Evolutionary conservation across 345 rosid species (phyloP).

Genomic region (Atalantia buxifolia): DNA sequence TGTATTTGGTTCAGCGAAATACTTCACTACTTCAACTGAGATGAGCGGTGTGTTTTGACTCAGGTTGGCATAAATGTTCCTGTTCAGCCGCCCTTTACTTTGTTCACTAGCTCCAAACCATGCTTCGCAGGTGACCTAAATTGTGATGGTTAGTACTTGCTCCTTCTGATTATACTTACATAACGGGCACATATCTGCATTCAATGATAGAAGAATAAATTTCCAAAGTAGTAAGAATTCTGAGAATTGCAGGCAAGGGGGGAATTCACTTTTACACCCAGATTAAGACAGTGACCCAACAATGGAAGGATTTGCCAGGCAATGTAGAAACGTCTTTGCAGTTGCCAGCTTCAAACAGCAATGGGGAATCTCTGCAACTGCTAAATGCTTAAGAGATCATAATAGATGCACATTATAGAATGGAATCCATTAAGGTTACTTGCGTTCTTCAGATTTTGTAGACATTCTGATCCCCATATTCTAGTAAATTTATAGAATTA

Average conservation of each 20-base stretch:
- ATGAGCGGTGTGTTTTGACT: not conserved
- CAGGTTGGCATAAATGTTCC: slow-evolving; percentile 98
- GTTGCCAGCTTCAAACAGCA: slow-evolving; percentile 18
- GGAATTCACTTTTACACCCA: slow-evolving; percentile 93
- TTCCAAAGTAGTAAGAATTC: slow-evolving; percentile 3
- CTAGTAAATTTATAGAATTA: not conserved
- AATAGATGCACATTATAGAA: too few relatives aligned
- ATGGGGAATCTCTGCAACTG: not conserved
- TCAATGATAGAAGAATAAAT: not conserved
- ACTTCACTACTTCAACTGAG: too few relatives aligned
- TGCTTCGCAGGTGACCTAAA: slow-evolving; percentile 91
- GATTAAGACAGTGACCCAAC: slow-evolving; percentile 91
- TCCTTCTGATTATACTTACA: not conserved
- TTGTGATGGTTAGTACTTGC: slow-evolving; percentile 66
- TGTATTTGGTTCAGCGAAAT: not conserved
- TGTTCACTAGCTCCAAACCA: slow-evolving; percentile 88
- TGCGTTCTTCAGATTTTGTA: not conserved
- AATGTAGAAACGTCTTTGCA: slow-evolving; percentile 13
- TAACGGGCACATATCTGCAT: not conserved
- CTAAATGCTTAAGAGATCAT: slow-evolving; percentile 14
- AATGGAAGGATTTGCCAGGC: slow-evolving; percentile 85
- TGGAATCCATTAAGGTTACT: not conserved
- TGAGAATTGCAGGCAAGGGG: slow-evolving; percentile 68
- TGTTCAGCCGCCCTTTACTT: slow-evolving; percentile 91
- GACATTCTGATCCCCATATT: not conserved